Evolutionary conservation across 495 filamentous ascomycete genomes (phyloP), one percentile per base, ranked within the genome.

Genomic region (Trichoderma asperelloides): DNA sequence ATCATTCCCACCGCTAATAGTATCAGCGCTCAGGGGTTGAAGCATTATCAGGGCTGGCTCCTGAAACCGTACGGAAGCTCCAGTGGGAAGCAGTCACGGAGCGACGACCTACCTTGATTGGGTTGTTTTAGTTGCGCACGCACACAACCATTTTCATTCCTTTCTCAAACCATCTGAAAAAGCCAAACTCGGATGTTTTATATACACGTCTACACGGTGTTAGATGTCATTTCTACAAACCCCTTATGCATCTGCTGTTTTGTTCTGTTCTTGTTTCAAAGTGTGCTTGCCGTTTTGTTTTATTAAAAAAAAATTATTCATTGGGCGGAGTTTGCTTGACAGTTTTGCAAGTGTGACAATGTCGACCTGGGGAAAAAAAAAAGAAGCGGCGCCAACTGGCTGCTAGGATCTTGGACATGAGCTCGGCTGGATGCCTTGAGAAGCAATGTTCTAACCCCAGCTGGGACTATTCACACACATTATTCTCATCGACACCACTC

Each of bases 31-130:
- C n/a, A 25, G 18, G 62, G 62, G 16, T 21, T 64, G 5, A n/a
- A 28, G 62, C 62, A 40, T 15, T 64, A 64, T 64, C 62, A 64
- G 25, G 62, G 62, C 15, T 64, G 62, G 62, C 62, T 64, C 62
- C 33, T 64, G 62, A 43, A 64, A 21, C 62, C 62, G 62, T 64
- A 64, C 12, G 62, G 62, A 39, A 64, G 62, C 40, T 40, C 33
- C 21, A 43, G 62, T 64, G 62, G 62, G 15, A 64, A 64, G 62
- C 62, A 39, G n/a, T 43, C 62, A 21, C 62, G n/a, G 62, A 64
- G 62, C 25, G 62, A 64, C 21, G 62, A 64, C 27, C 16, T 64
- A 15, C 62, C 62, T 64, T 64, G 62, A 64, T 25, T 43, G 8
- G 15, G 13, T 25, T 15, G 23, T 60, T 60, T 60, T 25, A 28